Evolutionary conservation across 2,329 filamentous ascomycete genomes (phyloP).

Genomic region (Rutstroemia sp.): DNA sequence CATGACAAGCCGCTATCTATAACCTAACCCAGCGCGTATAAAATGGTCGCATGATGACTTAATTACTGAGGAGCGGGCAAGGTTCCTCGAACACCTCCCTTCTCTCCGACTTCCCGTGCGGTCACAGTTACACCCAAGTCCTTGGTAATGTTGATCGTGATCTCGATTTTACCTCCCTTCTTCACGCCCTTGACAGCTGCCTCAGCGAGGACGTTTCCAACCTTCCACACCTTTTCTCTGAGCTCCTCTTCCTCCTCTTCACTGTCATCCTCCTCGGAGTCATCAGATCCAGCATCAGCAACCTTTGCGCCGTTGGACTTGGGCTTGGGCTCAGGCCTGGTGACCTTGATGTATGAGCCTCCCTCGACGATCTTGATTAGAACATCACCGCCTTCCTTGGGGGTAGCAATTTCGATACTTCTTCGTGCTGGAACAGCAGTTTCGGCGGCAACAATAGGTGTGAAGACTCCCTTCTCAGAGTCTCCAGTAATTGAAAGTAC

Average conservation of each 20-base stretch:
- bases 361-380: constrained; percentile 86
- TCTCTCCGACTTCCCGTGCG: constrained; percentile 67
- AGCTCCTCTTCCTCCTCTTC: constrained; percentile 82
- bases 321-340: constrained; percentile 73
- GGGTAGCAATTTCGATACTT: constrained; percentile 68
- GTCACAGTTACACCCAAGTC: constrained; percentile 77
- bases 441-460: constrained; percentile 73
- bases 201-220: constrained; percentile 75
- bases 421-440: constrained; percentile 86
- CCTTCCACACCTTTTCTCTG: constrained; percentile 88
- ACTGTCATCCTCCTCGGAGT: constrained; percentile 47
- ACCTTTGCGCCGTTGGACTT: constrained; percentile 55
- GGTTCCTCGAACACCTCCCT: constrained; percentile 29
- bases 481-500: constrained; percentile 61
- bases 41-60: background rate
- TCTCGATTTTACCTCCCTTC: constrained; percentile 85
- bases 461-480: constrained; percentile 61
- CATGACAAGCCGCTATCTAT: background rate
- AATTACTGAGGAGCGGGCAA: constrained; percentile 23
- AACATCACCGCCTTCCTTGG: constrained; percentile 78
- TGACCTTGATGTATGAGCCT: constrained; percentile 84
- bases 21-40: constrained; percentile 1
- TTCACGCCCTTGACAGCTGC: constrained; percentile 75
- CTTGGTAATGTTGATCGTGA: constrained; percentile 79
- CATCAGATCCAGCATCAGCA: constrained; percentile 48